phyloP scores from a whole-genome alignment of 2,329 filamentous ascomycete genomes.

The Phaeophleospora eucalypticola region DNA sequence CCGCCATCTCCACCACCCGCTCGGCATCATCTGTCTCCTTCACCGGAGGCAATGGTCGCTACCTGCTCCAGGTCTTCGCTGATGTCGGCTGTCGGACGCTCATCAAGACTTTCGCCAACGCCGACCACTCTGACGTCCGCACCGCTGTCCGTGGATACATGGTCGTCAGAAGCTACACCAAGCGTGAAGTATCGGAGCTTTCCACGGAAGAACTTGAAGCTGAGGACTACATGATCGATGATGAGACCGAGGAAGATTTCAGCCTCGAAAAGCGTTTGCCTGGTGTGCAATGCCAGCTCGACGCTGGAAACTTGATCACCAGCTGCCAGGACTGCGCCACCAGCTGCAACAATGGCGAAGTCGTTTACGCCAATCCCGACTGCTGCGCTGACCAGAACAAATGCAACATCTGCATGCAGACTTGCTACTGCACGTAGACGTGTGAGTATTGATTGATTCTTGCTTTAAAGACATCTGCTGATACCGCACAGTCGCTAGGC shows the following conservation, averaged over 20 bases:
- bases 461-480: too few relatives aligned
- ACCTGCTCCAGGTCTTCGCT: conserved; percentile 1
- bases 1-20: background rate
- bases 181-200: background rate
- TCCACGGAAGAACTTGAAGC: background rate
- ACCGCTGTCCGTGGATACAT: background rate
- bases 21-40: background rate
- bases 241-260: background rate
- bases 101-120: background rate
- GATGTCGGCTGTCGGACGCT: background rate
- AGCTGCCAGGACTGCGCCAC: conserved; percentile 1
- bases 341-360: background rate
- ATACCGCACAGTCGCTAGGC: too few relatives aligned
- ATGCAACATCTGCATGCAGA: too few relatives aligned
- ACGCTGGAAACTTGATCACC: background rate
- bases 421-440: too few relatives aligned
- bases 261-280: background rate
- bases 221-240: background rate
- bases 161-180: background rate
- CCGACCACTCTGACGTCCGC: background rate
- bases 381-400: background rate
- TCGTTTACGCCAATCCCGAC: background rate
- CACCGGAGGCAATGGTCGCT: background rate
- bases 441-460: too few relatives aligned
- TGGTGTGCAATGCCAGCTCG: background rate